A percentile compares a stretch with the other conserved stretches of the same genome.
phyloP scores from a whole-genome alignment of 2,329 filamentous ascomycete species.

The Claviceps lovelessii region DNA sequence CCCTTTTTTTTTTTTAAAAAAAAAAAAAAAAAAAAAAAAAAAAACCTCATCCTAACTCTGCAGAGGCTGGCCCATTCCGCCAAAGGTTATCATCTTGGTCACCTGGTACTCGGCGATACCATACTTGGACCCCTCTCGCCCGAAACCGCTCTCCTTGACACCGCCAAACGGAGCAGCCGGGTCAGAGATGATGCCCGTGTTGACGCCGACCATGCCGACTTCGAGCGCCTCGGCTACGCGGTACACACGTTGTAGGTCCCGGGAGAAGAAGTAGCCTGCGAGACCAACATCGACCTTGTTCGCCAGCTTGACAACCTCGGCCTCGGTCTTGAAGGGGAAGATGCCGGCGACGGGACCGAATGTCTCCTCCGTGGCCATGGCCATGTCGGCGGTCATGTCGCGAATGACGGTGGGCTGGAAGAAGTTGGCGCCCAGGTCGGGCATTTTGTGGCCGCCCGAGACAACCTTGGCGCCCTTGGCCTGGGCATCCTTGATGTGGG shows the following conservation, averaged over 20 bases:
- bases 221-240: constrained; percentile 57
- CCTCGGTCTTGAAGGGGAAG: constrained; percentile 78
- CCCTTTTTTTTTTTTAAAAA: too few species aligned
- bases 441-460: constrained; percentile 58
- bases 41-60: constrained; percentile 21
- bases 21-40: too few species aligned
- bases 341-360: constrained; percentile 88
- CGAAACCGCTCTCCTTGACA: constrained; percentile 71
- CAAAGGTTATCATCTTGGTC: constrained; percentile 50
- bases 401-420: constrained; percentile 81
- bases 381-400: constrained; percentile 76
- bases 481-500: constrained; percentile 66
- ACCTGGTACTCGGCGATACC: constrained; percentile 63
- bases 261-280: constrained; percentile 84
- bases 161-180: constrained; percentile 55
- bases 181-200: constrained; percentile 55
- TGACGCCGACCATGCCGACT: constrained; percentile 78
- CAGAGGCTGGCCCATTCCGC: constrained; percentile 41
- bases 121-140: constrained; percentile 63
- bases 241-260: constrained; percentile 42
- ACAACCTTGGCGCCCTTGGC: constrained; percentile 63
- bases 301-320: constrained; percentile 71
- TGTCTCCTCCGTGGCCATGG: constrained; percentile 74
- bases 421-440: constrained; percentile 70
- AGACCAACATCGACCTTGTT: constrained; percentile 76